These are phyloP conservation scores for Phytophthora macrochlamydospora DNA, from an alignment of 352 stramenopile genomes.

Conservation along the genomic window DNA sequence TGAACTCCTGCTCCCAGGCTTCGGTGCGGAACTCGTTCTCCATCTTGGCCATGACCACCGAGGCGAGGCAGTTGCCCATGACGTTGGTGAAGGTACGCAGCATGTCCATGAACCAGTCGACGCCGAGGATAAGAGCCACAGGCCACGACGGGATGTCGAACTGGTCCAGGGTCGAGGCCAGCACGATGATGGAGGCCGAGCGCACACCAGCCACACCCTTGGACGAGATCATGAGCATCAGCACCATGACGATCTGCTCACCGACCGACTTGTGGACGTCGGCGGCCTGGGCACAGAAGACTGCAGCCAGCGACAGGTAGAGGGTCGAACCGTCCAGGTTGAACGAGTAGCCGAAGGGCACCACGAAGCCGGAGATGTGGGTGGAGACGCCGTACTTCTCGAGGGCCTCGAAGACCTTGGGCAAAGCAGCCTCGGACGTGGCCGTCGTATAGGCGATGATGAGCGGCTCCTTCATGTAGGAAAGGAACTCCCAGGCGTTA, in stretches of 20 bases:
- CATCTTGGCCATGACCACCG: conserved; percentile 67
- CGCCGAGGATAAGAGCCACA: conserved; percentile 56
- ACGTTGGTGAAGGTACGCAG: conserved; percentile 60
- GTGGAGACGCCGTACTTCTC: conserved; percentile 55
- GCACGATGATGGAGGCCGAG: conserved; percentile 51
- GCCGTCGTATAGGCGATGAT: conserved; percentile 69
- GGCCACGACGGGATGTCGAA: conserved; percentile 66
- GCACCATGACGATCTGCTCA: conserved; percentile 65
- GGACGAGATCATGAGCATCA: conserved; percentile 66
- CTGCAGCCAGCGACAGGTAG: conserved; percentile 49
- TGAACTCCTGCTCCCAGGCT: conserved; percentile 38
- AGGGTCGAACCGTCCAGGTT: conserved; percentile 63
- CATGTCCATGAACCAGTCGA: conserved; percentile 73
- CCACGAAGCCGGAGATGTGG: conserved; percentile 60
- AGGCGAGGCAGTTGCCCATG: conserved; percentile 57
- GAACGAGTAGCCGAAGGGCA: conserved; percentile 72
- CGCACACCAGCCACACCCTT: conserved; percentile 60
- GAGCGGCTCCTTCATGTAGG: conserved; percentile 55
- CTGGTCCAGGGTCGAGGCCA: conserved; percentile 53
- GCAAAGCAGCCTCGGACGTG: conserved; percentile 57
- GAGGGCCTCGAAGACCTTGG: conserved; percentile 64
- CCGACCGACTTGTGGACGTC: conserved; percentile 51
- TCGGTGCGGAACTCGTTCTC: conserved; percentile 66
- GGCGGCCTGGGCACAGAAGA: conserved; percentile 64
- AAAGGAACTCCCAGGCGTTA: conserved; percentile 47